Percentiles rank a stretch among this genome's conserved stretches.
These are phyloP conservation scores for Pichia heedii DNA, from an alignment of 805 yeast genomes.

Conservation along the genomic window DNA sequence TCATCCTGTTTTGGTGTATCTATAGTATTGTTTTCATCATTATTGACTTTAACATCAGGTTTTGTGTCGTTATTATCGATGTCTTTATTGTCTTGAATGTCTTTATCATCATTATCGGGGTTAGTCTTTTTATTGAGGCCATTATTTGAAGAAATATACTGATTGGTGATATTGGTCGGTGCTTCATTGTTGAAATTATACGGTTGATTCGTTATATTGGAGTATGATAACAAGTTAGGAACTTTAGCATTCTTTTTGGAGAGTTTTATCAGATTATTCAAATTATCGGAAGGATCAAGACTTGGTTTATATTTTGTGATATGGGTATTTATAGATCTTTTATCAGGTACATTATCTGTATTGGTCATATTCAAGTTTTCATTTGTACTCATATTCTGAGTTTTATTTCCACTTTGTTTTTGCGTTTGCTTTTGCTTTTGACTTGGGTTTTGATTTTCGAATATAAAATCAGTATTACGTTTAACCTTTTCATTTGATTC, in stretches of 20 bases:
- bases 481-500: neutral
- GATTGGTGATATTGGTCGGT: no score
- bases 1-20: neutral
- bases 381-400: neutral
- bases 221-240: no score
- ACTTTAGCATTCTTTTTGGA: neutral
- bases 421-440: no score
- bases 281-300: conserved; percentile 13
- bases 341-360: neutral
- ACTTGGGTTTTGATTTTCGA: no score
- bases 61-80: neutral
- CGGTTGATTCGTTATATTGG: neutral
- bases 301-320: neutral
- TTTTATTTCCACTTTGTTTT: neutral
- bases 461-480: no score
- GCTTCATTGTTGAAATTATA: neutral
- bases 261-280: conserved; percentile 9
- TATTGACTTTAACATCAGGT: no score
- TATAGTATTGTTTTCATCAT: no score
- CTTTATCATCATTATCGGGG: neutral
- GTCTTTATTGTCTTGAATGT: no score
- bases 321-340: neutral
- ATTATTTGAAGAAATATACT: no score
- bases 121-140: no score
- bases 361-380: neutral